Base-by-base conservation (phyloP, 768 basidiomycete genomes). In the Agaricus sinodeliciosus region DNA sequence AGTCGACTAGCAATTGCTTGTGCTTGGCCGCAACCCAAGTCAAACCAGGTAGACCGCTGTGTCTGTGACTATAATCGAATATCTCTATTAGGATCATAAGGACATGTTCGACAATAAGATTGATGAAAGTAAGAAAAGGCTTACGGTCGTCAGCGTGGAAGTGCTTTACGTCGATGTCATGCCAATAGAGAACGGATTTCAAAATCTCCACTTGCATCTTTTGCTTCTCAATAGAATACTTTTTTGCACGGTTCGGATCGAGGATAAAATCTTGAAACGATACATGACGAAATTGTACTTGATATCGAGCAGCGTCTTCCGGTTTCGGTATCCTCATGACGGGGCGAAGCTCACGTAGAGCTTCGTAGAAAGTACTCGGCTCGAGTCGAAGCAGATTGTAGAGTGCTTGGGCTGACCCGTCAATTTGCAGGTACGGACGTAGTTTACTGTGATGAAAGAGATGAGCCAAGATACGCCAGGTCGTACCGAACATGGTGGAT, bases 201-300 rank as follows among this genome's bases (percentile, higher is more conserved):
- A 40, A 18, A 19, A 50, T 18, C 9, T 41, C 49, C 11, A 31
- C 26, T 9, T 4, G 11, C 19, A 40, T 40, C 28, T 42, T 28
- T 16, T 45, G 11, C 9, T 27, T 27, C 3, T 45, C 37, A 11
- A 46, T 11, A 9, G 19, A 25, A 13, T 39, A 52, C n/a, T 26
- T 26, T 9, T 43, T 35, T 2, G 51, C 39, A 19, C 44, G 50
- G 8, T 19, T 51, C 3, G 50, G 12, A 19, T 36, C 43, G 6
- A 25, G 26, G 5, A 51, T 41, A 15, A 22, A 51, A 18, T 44
- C 50, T 22, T 51, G n/a, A 31, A 51, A 51, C 9, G 50, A 44
- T 6, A 34, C 31, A 22, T 51, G 50, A 44, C 44, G 28, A 22
- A 51, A 43, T 1, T 11, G 18, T 13, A 44, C 13, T 13, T 9